These are phyloP conservation scores for Actinomortierella wolfii DNA, from an alignment of 371 early-diverging fungal species.

Conservation along the genomic window DNA sequence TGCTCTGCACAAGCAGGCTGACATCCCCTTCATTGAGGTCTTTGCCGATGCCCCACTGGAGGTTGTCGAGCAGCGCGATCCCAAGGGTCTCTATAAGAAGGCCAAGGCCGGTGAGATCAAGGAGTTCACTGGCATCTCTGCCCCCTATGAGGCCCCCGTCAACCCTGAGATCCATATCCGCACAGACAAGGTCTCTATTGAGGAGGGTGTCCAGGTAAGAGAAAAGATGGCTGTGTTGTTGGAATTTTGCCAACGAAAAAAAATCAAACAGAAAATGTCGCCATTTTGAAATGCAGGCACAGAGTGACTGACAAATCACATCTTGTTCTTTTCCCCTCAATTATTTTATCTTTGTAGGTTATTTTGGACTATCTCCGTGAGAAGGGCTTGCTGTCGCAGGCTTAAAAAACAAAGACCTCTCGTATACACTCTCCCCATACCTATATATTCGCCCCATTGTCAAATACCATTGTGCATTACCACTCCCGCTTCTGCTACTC, in stretches of 20 bases:
- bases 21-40: constrained; percentile 83
- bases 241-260: not conserved
- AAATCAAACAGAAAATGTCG: not conserved
- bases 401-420: constrained; percentile 1
- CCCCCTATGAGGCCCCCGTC: constrained; percentile 89
- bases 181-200: constrained; percentile 76
- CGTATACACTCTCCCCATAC: no score
- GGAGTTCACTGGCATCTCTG: constrained; percentile 93
- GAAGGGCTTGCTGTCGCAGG: constrained; percentile 29
- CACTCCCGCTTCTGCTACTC: no score
- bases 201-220: constrained; percentile 63
- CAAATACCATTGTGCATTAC: no score
- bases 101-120: constrained; percentile 92
- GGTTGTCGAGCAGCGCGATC: constrained; percentile 91
- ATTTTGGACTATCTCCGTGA: constrained; percentile 39
- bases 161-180: constrained; percentile 85
- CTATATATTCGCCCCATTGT: no score
- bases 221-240: not conserved
- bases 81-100: constrained; percentile 96
- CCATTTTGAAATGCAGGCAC: not conserved
- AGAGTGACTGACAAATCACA: no score
- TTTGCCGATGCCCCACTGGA: constrained; percentile 87
- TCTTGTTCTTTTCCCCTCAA: no score
- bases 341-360: constrained; percentile 7
- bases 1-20: constrained; percentile 73